Base-by-base conservation (phyloP, 495 filamentous ascomycete species). In the Cercophora sp. region DNA sequence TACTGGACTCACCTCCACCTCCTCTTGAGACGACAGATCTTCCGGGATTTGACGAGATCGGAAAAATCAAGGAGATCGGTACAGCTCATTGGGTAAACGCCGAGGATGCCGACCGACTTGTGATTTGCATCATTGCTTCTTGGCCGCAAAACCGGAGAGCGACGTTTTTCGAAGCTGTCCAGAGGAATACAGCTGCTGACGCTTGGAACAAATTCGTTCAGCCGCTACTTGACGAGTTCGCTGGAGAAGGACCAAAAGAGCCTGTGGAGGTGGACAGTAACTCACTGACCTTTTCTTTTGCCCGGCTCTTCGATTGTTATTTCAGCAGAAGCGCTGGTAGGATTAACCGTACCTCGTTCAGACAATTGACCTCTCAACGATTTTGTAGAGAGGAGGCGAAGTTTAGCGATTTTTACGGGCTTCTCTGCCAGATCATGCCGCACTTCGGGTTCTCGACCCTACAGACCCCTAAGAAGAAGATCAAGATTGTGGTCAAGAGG, bases 401-500 rank as follows among this genome's bases (percentile, higher is more conserved):
- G 11, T 65, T 43, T 25, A 5, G 19, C 10, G 10, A 16, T 15
- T 67, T 66, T 31, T 58, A 36, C 24, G 16, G 34, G 4, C 41
- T 57, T n/a, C 23, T 68, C 31, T 42, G 2, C 1, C 10, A 43
- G 25, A 22, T 25, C 20, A 24, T 22, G 2, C 4, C 19, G 22
- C 13, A 25, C 15, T 43, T 25, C n/a, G 3, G n/a, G 40, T 18
- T 6, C 8, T 15, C 9, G 15, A 18, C 36, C 18, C 2, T 20
- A 19, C 36, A 5, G n/a, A 39, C 36, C 2, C 36, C 36, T 5
- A 39, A 8, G 11, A n/a, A 11, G 36, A 15, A 19, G n/a, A 39
- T 39, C n/a, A 39, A 39, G n/a, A 15, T 39, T 6, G 10, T 23
- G 57, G 62, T 26, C 70, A 79, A 27, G 51, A 73, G 22, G 54